Percentiles rank a stretch among this genome's conserved stretches.
Evolutionary conservation across 805 yeast genomes (phyloP).

Genomic region (Ogataea nonfermentans): DNA sequence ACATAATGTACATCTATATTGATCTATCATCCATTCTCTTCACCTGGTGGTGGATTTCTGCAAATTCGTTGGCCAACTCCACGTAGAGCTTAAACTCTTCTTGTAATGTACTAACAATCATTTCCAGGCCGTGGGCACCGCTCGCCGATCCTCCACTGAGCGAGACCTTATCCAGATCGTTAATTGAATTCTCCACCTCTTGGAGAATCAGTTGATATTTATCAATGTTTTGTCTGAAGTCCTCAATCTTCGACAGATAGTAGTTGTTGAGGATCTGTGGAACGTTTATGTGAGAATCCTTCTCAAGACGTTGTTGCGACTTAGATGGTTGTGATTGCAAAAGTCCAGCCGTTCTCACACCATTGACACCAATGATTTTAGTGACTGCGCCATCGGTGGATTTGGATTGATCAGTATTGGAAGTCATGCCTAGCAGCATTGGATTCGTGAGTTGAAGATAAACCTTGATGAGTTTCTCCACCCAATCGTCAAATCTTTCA

Average conservation of each 20-base stretch:
- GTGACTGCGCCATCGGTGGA: conserved; percentile 23
- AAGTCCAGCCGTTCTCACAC: conserved; percentile 24
- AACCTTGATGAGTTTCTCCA: conserved; percentile 37
- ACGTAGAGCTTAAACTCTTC: conserved; percentile 69
- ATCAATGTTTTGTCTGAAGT: conserved; percentile 44
- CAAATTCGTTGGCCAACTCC: conserved; percentile 72
- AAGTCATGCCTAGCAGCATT: conserved; percentile 25
- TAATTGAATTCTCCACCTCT: conserved; percentile 62
- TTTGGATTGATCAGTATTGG: conserved; percentile 23
- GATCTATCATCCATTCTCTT: conserved; percentile 29
- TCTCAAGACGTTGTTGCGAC: conserved; percentile 35
- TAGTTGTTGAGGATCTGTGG: conserved; percentile 50
- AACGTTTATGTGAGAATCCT: conserved; percentile 43
- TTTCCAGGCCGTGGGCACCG: conserved; percentile 40
- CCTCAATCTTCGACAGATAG: conserved; percentile 45
- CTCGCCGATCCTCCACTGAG: conserved; percentile 30
- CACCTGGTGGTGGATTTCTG: conserved; percentile 62
- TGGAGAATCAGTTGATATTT: conserved; percentile 46
- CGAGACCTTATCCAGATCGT: conserved; percentile 51
- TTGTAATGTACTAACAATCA: conserved; percentile 58
- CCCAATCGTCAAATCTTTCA: conserved; percentile 39
- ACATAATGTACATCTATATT: conserved; percentile 12
- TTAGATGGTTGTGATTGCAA: conserved; percentile 23
- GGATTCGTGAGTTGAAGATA: conserved; percentile 37
- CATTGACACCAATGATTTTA: conserved; percentile 33